Evolutionary conservation across 2,329 filamentous ascomycete genomes (phyloP), one percentile per base, ranked within the genome.

Genomic region (Fragosphaeria purpurea): DNA sequence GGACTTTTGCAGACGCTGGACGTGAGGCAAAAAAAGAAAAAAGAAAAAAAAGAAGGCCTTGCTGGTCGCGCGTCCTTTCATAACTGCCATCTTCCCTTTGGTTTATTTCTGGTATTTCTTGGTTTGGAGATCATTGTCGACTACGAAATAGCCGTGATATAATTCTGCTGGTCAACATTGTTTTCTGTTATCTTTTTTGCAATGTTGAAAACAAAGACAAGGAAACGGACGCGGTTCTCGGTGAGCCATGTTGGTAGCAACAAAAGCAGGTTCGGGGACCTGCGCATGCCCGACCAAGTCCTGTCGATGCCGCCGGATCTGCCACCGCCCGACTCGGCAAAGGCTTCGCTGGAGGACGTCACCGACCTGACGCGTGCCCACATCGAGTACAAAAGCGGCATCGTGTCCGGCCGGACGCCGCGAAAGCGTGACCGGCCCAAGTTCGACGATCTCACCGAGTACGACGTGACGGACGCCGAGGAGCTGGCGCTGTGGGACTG

Each of bases 401-500:
- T 47, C 38, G 46, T 47, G 30, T 47, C 46, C 11, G 46, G 46
- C 38, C 40, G 34, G 30, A 47, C 46, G 31, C 46, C 46, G 7
- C 37, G 38, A 31, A 47, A 41, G 46, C 46, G 46, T n/a, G 46
- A 47, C 37, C 46, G 46, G 6, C 22, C 33, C 48, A 50, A 50
- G 31, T 50, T 50, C 22, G 42, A 45, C 32, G 41, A 44, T 12
- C 12, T 50, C 32, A 50, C 48, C 35, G 42, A 44, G 35, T 50
- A 50, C 42, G 48, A 50, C n/a, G 42, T 50, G 32, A 50, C 42
- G 2, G 48, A 50, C 13, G 48, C 13, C 32, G 48, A 50, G 12
- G 48, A 50, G 13, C 30, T 10, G 4, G 43, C 48, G 2, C 48
- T 50, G 6, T 50, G 48, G 48, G 38, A 50, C 35, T 45, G 38